Evolutionary conservation across 2,329 filamentous ascomycete species (phyloP).

Genomic region (Epicoccum sorghinum): DNA sequence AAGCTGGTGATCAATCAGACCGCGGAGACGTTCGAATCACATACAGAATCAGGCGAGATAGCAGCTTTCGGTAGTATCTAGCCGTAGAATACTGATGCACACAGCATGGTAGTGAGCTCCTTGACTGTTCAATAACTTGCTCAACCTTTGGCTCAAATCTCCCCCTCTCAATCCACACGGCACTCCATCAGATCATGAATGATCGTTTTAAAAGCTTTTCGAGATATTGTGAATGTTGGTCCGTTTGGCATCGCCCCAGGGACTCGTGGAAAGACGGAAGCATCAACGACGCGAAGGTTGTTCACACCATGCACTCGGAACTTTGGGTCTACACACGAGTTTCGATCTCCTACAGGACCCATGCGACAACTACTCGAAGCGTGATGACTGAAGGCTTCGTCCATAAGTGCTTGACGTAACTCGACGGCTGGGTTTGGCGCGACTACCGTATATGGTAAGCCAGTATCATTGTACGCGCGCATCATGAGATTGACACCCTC

Average conservation of each 20-base stretch:
- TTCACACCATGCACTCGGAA: constrained; percentile 39
- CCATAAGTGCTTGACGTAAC: constrained; percentile 1
- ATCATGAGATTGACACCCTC: constrained; percentile 16
- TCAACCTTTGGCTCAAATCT: no score
- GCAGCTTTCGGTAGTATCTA: no score
- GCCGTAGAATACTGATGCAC: no score
- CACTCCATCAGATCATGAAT: constrained; percentile 1
- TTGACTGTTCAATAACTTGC: no score
- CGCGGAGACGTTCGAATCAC: no score
- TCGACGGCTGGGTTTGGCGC: constrained; percentile 2
- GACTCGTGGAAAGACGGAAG: constrained; percentile 61
- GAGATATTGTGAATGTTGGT: constrained; percentile 17
- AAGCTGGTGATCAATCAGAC: no score
- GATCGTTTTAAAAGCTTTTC: constrained; percentile 16
- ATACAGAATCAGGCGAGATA: no score
- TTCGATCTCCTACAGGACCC: constrained; percentile 6
- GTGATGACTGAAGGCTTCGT: constrained; percentile 23
- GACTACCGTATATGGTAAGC: constrained; percentile 2
- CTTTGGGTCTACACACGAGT: constrained; percentile 19
- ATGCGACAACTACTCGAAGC: constrained; percentile 16
- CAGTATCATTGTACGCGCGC: not conserved
- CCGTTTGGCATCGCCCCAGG: constrained; percentile 16
- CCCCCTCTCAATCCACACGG: no score
- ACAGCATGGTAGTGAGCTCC: no score
- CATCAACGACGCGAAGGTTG: constrained; percentile 66